phyloP scores from a whole-genome alignment of 2,329 filamentous ascomycete genomes.

The Torrubiella hemipterigena region DNA sequence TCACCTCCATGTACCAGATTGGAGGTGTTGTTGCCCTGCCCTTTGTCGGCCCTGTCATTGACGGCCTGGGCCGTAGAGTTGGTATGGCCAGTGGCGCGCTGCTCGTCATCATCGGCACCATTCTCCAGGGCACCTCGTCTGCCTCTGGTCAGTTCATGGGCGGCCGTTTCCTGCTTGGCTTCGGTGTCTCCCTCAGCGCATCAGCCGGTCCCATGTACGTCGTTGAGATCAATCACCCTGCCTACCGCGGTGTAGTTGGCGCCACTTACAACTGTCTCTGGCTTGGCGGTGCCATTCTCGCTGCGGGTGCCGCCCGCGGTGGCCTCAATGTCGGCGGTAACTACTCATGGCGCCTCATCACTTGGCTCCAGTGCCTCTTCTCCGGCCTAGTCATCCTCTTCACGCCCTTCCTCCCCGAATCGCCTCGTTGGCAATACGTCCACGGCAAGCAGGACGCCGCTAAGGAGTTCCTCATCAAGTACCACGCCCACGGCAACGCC shows the following conservation, averaged over 20 bases:
- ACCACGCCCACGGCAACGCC: slow-evolving; percentile 30
- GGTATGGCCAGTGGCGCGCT: slow-evolving; percentile 35
- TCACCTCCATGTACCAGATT: slow-evolving; percentile 40
- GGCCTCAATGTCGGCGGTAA: slow-evolving; percentile 17
- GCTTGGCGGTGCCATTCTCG: slow-evolving; percentile 30
- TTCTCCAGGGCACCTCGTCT: slow-evolving; percentile 17
- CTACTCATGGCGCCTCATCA: slow-evolving; percentile 25
- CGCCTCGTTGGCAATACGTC: slow-evolving; percentile 27
- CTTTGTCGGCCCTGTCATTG: slow-evolving; percentile 32
- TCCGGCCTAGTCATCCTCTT: slow-evolving; percentile 19
- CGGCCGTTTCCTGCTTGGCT: slow-evolving; percentile 40
- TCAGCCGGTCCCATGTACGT: slow-evolving; percentile 52
- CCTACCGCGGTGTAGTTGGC: slow-evolving; percentile 39
- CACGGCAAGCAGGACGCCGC: slow-evolving; percentile 18
- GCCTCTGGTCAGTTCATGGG: slow-evolving; percentile 41
- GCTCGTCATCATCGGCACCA: slow-evolving; percentile 27
- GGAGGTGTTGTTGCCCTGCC: slow-evolving; percentile 29
- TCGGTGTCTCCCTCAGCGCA: slow-evolving; percentile 46
- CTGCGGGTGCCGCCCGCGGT: slow-evolving; percentile 32
- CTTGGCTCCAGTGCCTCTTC: slow-evolving; percentile 28
- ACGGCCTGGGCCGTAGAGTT: slow-evolving; percentile 32
- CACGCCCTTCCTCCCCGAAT: slow-evolving; percentile 20
- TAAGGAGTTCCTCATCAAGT: slow-evolving; percentile 19
- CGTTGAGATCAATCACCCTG: slow-evolving; percentile 51
- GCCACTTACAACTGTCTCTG: slow-evolving; percentile 15